Evolutionary conservation across 257 asterid genomes (phyloP), one percentile per base, ranked within the genome.

Genomic region (Lycium ferocissimum): DNA sequence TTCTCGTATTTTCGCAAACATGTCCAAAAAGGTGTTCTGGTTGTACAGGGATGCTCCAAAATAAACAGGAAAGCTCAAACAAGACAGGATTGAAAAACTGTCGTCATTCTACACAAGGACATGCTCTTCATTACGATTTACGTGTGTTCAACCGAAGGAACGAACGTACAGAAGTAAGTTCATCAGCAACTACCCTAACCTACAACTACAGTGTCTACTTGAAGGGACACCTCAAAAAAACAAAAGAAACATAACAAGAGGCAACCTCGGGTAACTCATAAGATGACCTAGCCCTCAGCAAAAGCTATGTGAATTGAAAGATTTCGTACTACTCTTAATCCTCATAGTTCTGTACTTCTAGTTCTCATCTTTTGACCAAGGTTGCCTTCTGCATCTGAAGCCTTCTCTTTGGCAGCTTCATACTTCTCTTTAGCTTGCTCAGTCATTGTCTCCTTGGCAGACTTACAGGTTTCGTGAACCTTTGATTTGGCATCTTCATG

Each of bases 321-420:
- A 54, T 12, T 0, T 11, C 6, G 4, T 54, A 54, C 1, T 54
- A 0, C 59, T 9, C n/a, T 37, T 33, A 18, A 38, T 37, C 58
- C 62, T 92, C 88, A 88, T 54, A 85, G 81, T 65, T 88, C 92
- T 7, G 85, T 85, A 13, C 63, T 61, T 15, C 6, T 83, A 4
- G 59, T 58, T 84, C 89, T 89, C 90, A 83, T 82, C 38, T 14
- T 84, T 11, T 81, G 91, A 45, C 94, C 93, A 1, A 91, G 14
- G 37, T 90, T 84, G 11, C 91, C 93, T 0, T 93, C 73, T 20
- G 93, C 91, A 47, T 92, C 70, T 17, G 95, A 89, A 35, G 88
- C 91, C 88, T 79, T 89, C 87, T 93, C 92, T 76, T 92, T 95
- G 0, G 97, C 93, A 11, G 87, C 89, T 59, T 90, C 95, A 53